Evolutionary conservation across 208 protist species (phyloP).

Genomic region (Trypanosoma congolense): DNA sequence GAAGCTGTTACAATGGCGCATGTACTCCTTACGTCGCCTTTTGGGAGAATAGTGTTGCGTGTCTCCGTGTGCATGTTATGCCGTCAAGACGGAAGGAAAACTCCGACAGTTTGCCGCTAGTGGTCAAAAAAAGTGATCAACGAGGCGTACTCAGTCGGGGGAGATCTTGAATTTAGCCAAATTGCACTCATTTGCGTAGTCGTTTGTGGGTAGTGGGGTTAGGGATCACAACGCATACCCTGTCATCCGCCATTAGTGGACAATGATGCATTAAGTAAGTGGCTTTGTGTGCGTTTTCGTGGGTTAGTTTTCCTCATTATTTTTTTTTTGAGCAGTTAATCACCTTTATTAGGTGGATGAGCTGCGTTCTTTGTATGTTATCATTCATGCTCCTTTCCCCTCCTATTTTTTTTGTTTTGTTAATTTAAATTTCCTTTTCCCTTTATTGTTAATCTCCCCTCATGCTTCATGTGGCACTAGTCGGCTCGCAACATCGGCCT

Average conservation of each 20-base stretch:
- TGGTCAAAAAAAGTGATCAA: slow-evolving; percentile 7
- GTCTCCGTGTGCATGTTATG: neutral
- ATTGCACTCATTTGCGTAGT: neutral
- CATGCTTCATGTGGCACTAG: too few species aligned
- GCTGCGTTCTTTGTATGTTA: neutral
- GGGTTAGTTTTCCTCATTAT: too few species aligned
- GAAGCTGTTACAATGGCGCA: too few species aligned
- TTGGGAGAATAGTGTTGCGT: neutral
- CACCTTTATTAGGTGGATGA: neutral
- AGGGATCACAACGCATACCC: too few species aligned
- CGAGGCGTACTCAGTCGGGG: slow-evolving; percentile 20
- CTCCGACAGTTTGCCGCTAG: slow-evolving; percentile 10
- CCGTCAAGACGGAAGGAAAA: neutral
- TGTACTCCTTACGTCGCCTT: too few species aligned
- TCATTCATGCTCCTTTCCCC: neutral
- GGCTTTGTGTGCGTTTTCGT: too few species aligned
- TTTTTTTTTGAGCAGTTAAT: too few species aligned
- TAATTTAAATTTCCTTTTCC: neutral
- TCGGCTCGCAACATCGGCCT: too few species aligned
- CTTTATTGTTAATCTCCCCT: neutral
- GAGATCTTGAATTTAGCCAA: slow-evolving; percentile 3
- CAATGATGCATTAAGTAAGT: too few species aligned
- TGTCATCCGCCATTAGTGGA: too few species aligned
- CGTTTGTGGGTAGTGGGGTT: neutral
- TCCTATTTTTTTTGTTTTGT: slow-evolving; percentile 4